Evolutionary conservation across 768 basidiomycete species (phyloP).

Genomic region (Cantharellus anzutake): DNA sequence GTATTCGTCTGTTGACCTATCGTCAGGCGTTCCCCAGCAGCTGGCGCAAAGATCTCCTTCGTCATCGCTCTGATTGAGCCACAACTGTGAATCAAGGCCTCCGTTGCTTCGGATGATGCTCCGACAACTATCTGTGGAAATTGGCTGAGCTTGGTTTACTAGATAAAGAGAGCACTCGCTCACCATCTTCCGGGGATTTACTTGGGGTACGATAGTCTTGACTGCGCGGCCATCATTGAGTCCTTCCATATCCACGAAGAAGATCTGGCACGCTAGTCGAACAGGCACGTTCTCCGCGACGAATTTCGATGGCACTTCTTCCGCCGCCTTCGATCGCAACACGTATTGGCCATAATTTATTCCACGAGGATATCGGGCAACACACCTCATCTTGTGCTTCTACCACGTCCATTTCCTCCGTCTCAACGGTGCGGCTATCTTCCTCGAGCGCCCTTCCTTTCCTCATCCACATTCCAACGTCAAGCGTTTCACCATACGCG

Average conservation of each 20-base stretch:
- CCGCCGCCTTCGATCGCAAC: slow-evolving; percentile 38
- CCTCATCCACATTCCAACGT: slow-evolving; percentile 89
- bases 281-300: slow-evolving; percentile 57
- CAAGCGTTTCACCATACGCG: slow-evolving; percentile 87
- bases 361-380: background rate
- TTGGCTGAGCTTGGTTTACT: background rate
- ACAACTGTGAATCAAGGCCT: slow-evolving; percentile 61
- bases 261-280: slow-evolving; percentile 65
- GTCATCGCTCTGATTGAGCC: slow-evolving; percentile 77
- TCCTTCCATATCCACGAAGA: slow-evolving; percentile 93
- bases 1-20: slow-evolving; percentile 94
- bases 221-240: slow-evolving; percentile 91
- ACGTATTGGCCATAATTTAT: background rate
- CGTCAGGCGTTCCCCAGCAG: slow-evolving; percentile 53
- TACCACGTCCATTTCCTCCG: slow-evolving; percentile 29
- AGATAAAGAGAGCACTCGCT: slow-evolving; percentile 10
- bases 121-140: slow-evolving; percentile 66
- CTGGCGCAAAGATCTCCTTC: slow-evolving; percentile 73
- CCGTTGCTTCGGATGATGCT: slow-evolving; percentile 45
- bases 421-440: slow-evolving; percentile 58
- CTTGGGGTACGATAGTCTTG: slow-evolving; percentile 89
- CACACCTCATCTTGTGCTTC: slow-evolving; percentile 43
- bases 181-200: slow-evolving; percentile 92
- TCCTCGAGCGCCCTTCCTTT: slow-evolving; percentile 84
- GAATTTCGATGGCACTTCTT: slow-evolving; percentile 85